Evolutionary conservation across 768 basidiomycete species (phyloP).

Genomic region (Tricholoma saponaceum): DNA sequence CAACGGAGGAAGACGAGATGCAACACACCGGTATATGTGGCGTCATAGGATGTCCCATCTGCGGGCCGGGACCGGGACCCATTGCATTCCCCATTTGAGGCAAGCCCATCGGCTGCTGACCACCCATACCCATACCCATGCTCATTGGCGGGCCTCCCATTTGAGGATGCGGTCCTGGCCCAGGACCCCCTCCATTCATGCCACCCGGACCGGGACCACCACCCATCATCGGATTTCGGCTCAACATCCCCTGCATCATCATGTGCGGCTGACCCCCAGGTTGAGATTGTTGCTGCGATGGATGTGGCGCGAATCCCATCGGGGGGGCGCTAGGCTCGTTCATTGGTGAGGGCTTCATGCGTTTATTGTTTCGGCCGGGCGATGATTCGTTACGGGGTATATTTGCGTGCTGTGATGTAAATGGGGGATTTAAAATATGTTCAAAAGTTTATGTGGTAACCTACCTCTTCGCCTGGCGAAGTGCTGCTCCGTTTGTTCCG

Average conservation of each 20-base stretch:
- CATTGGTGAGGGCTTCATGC: slow-evolving; percentile 39
- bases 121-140: slow-evolving; percentile 19
- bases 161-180: slow-evolving; percentile 9
- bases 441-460: no score
- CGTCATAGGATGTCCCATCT: slow-evolving; percentile 34
- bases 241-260: slow-evolving; percentile 27
- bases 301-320: slow-evolving; percentile 26
- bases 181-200: slow-evolving; percentile 22
- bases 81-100: slow-evolving; percentile 16
- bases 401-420: slow-evolving; percentile 37
- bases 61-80: slow-evolving; percentile 28
- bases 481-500: slow-evolving; percentile 53
- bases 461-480: slow-evolving; percentile 59
- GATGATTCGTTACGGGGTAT: slow-evolving; percentile 48
- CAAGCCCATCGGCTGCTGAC: slow-evolving; percentile 19
- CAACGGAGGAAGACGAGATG: background rate
- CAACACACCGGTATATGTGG: slow-evolving; percentile 33
- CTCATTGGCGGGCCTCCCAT: slow-evolving; percentile 23
- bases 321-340: slow-evolving; percentile 38
- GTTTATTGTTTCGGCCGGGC: slow-evolving; percentile 44
- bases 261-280: slow-evolving; percentile 29
- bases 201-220: slow-evolving; percentile 20
- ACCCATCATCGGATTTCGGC: slow-evolving; percentile 36
- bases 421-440: slow-evolving; percentile 4
- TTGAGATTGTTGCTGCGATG: slow-evolving; percentile 25